These are phyloP conservation scores for Amylostereum chailletii DNA, from an alignment of 1,284 basidiomycete genomes.

Conservation along the genomic window DNA sequence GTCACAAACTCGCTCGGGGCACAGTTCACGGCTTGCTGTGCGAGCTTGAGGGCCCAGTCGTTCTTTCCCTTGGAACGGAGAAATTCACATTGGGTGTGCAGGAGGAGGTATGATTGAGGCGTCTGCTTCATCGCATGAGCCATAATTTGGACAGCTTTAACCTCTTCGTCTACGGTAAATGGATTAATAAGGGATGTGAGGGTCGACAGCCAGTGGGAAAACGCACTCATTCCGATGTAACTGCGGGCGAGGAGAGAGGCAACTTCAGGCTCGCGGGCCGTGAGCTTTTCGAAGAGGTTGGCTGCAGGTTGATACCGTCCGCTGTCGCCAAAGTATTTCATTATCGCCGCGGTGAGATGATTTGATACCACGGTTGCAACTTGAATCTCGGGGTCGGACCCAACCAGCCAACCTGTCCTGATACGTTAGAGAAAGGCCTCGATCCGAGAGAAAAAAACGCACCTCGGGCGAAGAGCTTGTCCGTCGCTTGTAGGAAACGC, in stretches of 20 bases:
- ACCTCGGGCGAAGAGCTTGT: conserved; percentile 89
- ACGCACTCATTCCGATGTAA: conserved; percentile 96
- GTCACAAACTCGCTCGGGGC: conserved; percentile 97
- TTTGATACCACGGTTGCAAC: conserved; percentile 98
- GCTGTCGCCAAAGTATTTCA: conserved; percentile 96
- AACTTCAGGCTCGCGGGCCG: conserved; percentile 83
- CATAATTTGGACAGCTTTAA: conserved; percentile 96
- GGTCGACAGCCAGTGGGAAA: background rate
- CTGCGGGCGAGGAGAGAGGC: conserved; percentile 82
- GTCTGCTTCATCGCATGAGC: conserved; percentile 76
- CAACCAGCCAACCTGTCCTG: conserved; percentile 86
- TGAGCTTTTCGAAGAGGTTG: conserved; percentile 91
- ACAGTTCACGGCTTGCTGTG: conserved; percentile 92
- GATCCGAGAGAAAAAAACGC: conserved; percentile 8
- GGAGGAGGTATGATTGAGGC: conserved; percentile 88
- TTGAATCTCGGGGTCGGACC: conserved; percentile 97
- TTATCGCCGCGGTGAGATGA: conserved; percentile 88
- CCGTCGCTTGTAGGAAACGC: conserved; percentile 86
- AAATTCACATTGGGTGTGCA: conserved; percentile 94
- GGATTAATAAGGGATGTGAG: conserved; percentile 39
- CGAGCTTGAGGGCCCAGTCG: conserved; percentile 90
- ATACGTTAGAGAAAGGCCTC: background rate
- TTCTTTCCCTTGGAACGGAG: conserved; percentile 75
- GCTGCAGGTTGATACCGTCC: conserved; percentile 85
- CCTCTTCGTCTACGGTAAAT: conserved; percentile 76